phyloP scores from a whole-genome alignment of 129 eudicot species.

The Helichrysum umbraculigerum region DNA sequence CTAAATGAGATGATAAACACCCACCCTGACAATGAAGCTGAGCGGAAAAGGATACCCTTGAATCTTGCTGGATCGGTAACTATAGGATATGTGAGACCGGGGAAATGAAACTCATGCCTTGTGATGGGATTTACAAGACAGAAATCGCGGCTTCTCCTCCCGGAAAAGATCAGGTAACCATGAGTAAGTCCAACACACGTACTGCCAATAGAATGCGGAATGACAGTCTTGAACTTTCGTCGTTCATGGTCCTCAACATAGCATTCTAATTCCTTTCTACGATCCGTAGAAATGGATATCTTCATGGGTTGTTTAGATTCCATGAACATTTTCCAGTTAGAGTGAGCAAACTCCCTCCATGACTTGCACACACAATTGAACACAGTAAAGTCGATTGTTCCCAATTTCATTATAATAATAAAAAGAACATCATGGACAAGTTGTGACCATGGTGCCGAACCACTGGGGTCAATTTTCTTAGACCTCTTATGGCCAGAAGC shows the following conservation, averaged over 20 bases:
- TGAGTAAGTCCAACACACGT: slow-evolving; percentile 23
- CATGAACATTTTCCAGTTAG: no score
- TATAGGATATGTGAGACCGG: not conserved
- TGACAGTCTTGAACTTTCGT: slow-evolving; percentile 21
- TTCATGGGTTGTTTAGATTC: no score
- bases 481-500: no score
- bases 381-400: no score
- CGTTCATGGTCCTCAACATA: slow-evolving; percentile 3
- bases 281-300: no score
- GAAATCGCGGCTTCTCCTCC: not conserved
- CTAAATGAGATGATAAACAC: not conserved
- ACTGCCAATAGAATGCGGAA: not conserved
- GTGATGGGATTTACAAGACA: slow-evolving; percentile 34
- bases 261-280: no score
- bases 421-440: no score
- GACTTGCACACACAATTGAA: no score
- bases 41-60: slow-evolving; percentile 13
- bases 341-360: no score
- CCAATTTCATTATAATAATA: no score
- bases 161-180: slow-evolving; percentile 27
- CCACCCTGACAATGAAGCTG: slow-evolving; percentile 10
- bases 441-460: no score
- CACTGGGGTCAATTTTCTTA: no score
- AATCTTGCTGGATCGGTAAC: not conserved
- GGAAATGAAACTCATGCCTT: slow-evolving; percentile 31